A percentile compares a stretch with the other conserved stretches of the same genome.
Evolutionary conservation across 495 filamentous ascomycete species (phyloP).

Genomic region (Podospora anserina): DNA sequence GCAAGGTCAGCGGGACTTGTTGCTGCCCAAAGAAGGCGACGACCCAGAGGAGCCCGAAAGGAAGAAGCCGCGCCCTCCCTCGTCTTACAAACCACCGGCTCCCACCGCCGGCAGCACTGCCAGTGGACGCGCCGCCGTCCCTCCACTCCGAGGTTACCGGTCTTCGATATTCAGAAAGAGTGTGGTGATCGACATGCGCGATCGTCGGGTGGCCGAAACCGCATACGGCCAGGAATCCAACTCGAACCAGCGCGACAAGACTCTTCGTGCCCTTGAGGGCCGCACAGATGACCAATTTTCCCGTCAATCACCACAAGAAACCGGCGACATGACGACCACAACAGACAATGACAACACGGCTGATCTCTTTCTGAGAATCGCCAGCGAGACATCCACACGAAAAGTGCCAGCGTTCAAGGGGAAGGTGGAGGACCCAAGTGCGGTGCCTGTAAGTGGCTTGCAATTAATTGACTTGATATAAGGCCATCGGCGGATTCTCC

Average conservation of each 20-base stretch:
- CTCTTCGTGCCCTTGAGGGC: slow-evolving; percentile 49
- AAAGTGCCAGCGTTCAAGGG: slow-evolving; percentile 31
- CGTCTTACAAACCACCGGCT: slow-evolving; percentile 38
- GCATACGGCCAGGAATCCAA: slow-evolving; percentile 41
- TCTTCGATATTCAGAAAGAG: slow-evolving; percentile 50
- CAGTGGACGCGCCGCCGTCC: slow-evolving; percentile 36
- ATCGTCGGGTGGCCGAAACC: slow-evolving; percentile 31
- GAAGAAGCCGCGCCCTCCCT: slow-evolving; percentile 42
- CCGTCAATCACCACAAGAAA: slow-evolving; percentile 38
- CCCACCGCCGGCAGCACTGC: not conserved
- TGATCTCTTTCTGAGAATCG: slow-evolving; percentile 55
- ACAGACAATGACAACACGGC: slow-evolving; percentile 47
- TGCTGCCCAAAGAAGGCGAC: slow-evolving; percentile 36
- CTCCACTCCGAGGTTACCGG: slow-evolving; percentile 50
- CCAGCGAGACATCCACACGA: slow-evolving; percentile 45
- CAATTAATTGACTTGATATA: not conserved
- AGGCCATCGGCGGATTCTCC: not conserved
- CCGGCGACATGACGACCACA: slow-evolving; percentile 37
- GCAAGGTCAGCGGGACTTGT: slow-evolving; percentile 41
- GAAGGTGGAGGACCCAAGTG: slow-evolving; percentile 33
- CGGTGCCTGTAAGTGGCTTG: slow-evolving; percentile 38
- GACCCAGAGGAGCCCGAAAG: slow-evolving; percentile 37
- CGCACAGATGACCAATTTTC: slow-evolving; percentile 37
- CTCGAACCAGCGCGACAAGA: slow-evolving; percentile 47
- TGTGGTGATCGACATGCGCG: slow-evolving; percentile 48